Conservation (phyloP, 257 asterid species). For the Osmanthus fragrans region DNA sequence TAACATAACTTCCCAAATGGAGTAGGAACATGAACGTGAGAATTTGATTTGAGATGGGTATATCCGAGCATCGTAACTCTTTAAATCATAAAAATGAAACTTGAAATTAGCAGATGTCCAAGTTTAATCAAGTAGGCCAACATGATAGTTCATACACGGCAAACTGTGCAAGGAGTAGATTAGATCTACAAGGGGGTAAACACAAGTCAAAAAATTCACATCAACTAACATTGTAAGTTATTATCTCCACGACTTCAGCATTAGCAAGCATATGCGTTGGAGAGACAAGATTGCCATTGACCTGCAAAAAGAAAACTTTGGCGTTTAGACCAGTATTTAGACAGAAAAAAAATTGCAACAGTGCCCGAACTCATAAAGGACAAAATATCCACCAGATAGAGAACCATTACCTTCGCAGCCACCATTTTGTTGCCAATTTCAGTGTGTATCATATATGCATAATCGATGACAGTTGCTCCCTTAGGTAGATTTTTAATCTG, state of each 20-base stretch:
- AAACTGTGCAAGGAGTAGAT: neutral
- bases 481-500: conserved; percentile 86
- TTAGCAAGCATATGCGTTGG: conserved; percentile 76
- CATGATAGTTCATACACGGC: neutral
- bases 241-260: conserved; percentile 90
- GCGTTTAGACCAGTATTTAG: conserved; percentile 17
- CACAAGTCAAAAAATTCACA: conserved; percentile 14
- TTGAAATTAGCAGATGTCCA: neutral
- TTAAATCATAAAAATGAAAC: neutral
- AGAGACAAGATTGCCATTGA: conserved; percentile 87
- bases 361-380: conserved; percentile 9
- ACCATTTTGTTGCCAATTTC: conserved; percentile 94
- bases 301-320: conserved; percentile 46
- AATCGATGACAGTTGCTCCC: conserved; percentile 85
- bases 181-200: neutral
- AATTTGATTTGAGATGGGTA: neutral
- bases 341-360: neutral
- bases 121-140: neutral
- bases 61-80: neutral
- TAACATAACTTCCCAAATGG: neutral
- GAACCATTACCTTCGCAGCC: conserved; percentile 72
- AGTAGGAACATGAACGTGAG: neutral
- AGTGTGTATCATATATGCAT: conserved; percentile 87
- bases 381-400: neutral
- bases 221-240: conserved; percentile 73